Percentiles rank a stretch among this genome's conserved stretches.
These are phyloP conservation scores for Colletotrichum gigasporum DNA, from an alignment of 2,329 filamentous ascomycete genomes.

Conservation along the genomic window DNA sequence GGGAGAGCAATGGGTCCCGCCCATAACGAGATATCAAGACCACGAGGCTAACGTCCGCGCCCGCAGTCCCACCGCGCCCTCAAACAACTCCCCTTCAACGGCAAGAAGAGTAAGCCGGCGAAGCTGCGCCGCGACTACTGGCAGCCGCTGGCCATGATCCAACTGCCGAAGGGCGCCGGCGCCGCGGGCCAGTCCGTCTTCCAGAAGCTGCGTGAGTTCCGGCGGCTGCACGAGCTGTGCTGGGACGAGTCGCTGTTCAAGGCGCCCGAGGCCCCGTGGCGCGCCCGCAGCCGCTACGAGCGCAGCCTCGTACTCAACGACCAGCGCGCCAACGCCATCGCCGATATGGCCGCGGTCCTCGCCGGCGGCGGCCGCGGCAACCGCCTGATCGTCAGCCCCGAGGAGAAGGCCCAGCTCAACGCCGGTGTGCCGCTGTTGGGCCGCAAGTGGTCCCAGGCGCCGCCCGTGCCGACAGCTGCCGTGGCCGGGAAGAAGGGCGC, in stretches of 20 bases:
- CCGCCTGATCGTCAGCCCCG: slow-evolving; percentile 46
- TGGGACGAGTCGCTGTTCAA: slow-evolving; percentile 61
- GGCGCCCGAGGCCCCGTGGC: slow-evolving; percentile 39
- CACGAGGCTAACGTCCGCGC: slow-evolving; percentile 5
- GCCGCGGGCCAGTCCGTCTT: slow-evolving; percentile 67
- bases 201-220: slow-evolving; percentile 72
- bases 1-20: not conserved
- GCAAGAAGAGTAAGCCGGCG: slow-evolving; percentile 72
- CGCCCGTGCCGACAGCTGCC: slow-evolving; percentile 29
- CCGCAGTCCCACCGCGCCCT: slow-evolving; percentile 55
- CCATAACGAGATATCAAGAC: too few relatives aligned
- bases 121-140: slow-evolving; percentile 75
- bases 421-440: slow-evolving; percentile 10
- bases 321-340: slow-evolving; percentile 69
- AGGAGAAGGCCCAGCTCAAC: slow-evolving; percentile 23
- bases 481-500: slow-evolving; percentile 20
- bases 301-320: slow-evolving; percentile 64
- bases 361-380: slow-evolving; percentile 61
- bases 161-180: slow-evolving; percentile 63
- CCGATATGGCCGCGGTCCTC: slow-evolving; percentile 70
- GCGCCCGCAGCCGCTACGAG: slow-evolving; percentile 48
- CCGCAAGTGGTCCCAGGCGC: slow-evolving; percentile 7
- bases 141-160: slow-evolving; percentile 67
- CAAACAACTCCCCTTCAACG: slow-evolving; percentile 70
- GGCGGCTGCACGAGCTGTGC: slow-evolving; percentile 68